Percentiles rank a stretch among this genome's conserved stretches.
Evolutionary conservation across 1,284 basidiomycete species (phyloP).

Genomic region (Tylopilus sp.): DNA sequence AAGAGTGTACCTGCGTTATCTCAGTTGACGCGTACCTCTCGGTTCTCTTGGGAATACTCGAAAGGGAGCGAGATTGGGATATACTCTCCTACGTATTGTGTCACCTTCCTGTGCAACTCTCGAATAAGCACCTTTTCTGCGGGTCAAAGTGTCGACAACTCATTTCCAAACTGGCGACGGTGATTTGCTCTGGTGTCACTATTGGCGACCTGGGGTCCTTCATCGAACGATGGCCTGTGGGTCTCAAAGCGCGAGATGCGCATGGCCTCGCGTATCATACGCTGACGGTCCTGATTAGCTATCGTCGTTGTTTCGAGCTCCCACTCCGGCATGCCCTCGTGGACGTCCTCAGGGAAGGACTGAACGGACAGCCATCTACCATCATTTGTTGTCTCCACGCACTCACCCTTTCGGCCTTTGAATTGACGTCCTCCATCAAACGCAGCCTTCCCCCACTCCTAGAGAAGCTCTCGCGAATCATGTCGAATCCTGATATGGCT

Average conservation of each 20-base stretch:
- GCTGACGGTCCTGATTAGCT: constrained; percentile 86
- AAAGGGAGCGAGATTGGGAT: constrained; percentile 87
- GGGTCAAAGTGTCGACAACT: constrained; percentile 74
- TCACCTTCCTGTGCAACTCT: constrained; percentile 86
- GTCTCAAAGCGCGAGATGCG: constrained; percentile 77
- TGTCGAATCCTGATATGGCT: constrained; percentile 91
- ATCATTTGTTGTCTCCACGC: constrained; percentile 93
- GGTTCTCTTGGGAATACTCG: constrained; percentile 66
- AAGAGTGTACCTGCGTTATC: constrained; percentile 52
- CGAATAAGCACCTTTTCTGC: constrained; percentile 97
- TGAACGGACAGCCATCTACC: constrained; percentile 75
- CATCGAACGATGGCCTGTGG: constrained; percentile 60
- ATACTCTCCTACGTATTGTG: constrained; percentile 89
- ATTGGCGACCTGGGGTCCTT: constrained; percentile 56
- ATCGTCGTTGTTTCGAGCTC: constrained; percentile 76
- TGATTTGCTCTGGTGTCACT: constrained; percentile 70
- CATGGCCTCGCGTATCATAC: constrained; percentile 88
- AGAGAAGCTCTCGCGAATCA: constrained; percentile 89
- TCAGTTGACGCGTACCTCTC: constrained; percentile 79
- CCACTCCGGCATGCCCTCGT: constrained; percentile 72
- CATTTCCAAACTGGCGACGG: constrained; percentile 62
- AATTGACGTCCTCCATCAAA: constrained; percentile 82
- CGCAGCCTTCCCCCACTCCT: constrained; percentile 80
- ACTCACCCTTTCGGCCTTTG: constrained; percentile 85
- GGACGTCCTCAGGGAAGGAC: constrained; percentile 79